These are phyloP conservation scores for Hyaloperonospora arabidopsidis DNA, from an alignment of 352 stramenopile species.

Conservation along the genomic window DNA sequence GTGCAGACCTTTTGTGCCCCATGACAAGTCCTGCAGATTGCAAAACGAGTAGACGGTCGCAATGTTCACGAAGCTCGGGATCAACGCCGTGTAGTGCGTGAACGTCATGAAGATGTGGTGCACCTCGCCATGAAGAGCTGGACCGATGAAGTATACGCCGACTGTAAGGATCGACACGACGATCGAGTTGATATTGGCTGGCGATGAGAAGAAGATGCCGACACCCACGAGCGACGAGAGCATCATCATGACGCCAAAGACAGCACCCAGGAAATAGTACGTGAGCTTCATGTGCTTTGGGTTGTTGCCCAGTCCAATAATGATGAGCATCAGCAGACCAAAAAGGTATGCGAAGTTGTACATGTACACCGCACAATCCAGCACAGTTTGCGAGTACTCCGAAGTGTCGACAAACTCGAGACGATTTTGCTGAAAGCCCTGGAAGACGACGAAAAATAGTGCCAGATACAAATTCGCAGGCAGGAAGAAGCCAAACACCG, in stretches of 20 bases:
- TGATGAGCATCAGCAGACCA: conserved; percentile 72
- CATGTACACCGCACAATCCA: conserved; percentile 60
- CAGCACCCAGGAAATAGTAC: conserved; percentile 69
- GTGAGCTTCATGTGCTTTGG: conserved; percentile 84
- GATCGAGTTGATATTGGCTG: conserved; percentile 43
- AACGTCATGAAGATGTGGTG: conserved; percentile 83
- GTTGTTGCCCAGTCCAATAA: conserved; percentile 82
- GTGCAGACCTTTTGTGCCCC: conserved; percentile 71
- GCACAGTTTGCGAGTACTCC: conserved; percentile 42
- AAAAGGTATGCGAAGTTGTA: conserved; percentile 81
- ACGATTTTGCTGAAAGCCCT: conserved; percentile 83
- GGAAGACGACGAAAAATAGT: conserved; percentile 83
- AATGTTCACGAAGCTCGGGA: conserved; percentile 86
- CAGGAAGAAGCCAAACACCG: conserved; percentile 62
- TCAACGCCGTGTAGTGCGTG: conserved; percentile 81
- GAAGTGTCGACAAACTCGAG: conserved; percentile 79
- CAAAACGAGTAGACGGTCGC: conserved; percentile 88
- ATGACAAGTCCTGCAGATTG: conserved; percentile 84
- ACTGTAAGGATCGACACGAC: conserved; percentile 60
- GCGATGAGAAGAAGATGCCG: conserved; percentile 66
- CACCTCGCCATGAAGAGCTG: conserved; percentile 67
- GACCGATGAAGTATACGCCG: conserved; percentile 79
- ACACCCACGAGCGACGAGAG: conserved; percentile 62
- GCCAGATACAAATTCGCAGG: conserved; percentile 79
- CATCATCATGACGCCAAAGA: conserved; percentile 77